Evolutionary conservation across 2,329 filamentous ascomycete genomes (phyloP), one percentile per base, ranked within the genome.

Genomic region (Podosphaera fusca): DNA sequence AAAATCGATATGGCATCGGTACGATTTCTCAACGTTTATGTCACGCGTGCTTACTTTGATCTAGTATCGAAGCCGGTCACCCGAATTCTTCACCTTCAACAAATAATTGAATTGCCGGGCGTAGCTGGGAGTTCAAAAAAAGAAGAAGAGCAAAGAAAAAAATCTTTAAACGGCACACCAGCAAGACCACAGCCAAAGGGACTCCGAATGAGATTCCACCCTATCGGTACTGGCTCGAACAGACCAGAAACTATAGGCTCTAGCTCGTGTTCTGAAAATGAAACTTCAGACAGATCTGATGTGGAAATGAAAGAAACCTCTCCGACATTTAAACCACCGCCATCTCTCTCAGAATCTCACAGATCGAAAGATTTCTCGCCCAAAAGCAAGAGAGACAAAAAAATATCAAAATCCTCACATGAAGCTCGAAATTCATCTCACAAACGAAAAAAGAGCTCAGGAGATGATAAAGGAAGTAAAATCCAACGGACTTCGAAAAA

Each of bases 151-250:
- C 53, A 59, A 53, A 57, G 69, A 58, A 68, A 71, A 31, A 73
- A 71, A 30, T 71, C 73, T 53, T 70, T 74, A 2, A 70, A 75
- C 3, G 71, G 75, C 58, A 78, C 72, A 59, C 67, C 74, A 1
- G 72, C 79, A 54, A 77, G 81, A 59, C 72, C 77, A 51, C 85
- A 88, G 66, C 83, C 85, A 1, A 74, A 76, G 63, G 82, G 80
- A 5, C 70, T 89, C 56, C 79, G 75, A 63, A 76, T 81, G 68
- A 78, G 84, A 38, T 87, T 78, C 68, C 75, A 75, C 56, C 84
- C 84, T 0, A 76, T 83, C 50, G 84, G 84, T 12, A 74, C 74
- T 61, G 73, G 73, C 3, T 58, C 64, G 9, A 72, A 72, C 33
- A 69, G 69, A 35, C 67, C 67, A 35, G 74, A 69, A 33, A 69